A percentile compares a stretch with the other conserved stretches of the same genome.
Evolutionary conservation across 164 flowering plant species (phyloP).

Genomic region (Dillenia turbinata): DNA sequence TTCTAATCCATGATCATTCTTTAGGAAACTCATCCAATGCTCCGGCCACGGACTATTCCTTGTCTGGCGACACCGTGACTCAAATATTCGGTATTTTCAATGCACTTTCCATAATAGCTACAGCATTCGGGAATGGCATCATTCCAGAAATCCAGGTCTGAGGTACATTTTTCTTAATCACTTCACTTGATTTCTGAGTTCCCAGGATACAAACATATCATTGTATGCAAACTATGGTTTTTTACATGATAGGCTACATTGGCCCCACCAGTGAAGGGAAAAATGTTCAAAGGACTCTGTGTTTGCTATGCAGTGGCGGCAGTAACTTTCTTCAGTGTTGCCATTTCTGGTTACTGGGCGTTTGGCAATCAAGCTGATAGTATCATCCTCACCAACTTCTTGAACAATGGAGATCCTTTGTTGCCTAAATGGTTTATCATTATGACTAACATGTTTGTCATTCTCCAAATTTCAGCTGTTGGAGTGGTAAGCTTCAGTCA

Average conservation of each 20-base stretch:
- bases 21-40: constrained; percentile 69
- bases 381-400: constrained; percentile 54
- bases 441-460: constrained; percentile 48
- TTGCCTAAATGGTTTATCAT: constrained; percentile 69
- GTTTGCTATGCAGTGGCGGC: constrained; percentile 61
- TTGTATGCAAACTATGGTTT: not conserved
- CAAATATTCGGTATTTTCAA: constrained; percentile 68
- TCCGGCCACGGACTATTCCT: constrained; percentile 62
- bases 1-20: not conserved
- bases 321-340: constrained; percentile 72
- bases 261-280: constrained; percentile 87
- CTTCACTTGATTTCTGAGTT: not conserved
- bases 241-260: constrained; percentile 58
- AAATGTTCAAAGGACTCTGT: constrained; percentile 87
- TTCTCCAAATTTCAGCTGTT: constrained; percentile 70
- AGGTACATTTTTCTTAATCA: not conserved
- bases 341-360: constrained; percentile 94
- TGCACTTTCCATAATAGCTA: constrained; percentile 82
- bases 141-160: constrained; percentile 94
- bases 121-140: constrained; percentile 91
- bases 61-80: constrained; percentile 24
- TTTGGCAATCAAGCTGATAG: constrained; percentile 67
- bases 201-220: no score
- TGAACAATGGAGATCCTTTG: constrained; percentile 39
- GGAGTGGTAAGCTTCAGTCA: constrained; percentile 43